Evolutionary conservation across 2,329 filamentous ascomycete genomes (phyloP).

Genomic region (Claviceps paspali): DNA sequence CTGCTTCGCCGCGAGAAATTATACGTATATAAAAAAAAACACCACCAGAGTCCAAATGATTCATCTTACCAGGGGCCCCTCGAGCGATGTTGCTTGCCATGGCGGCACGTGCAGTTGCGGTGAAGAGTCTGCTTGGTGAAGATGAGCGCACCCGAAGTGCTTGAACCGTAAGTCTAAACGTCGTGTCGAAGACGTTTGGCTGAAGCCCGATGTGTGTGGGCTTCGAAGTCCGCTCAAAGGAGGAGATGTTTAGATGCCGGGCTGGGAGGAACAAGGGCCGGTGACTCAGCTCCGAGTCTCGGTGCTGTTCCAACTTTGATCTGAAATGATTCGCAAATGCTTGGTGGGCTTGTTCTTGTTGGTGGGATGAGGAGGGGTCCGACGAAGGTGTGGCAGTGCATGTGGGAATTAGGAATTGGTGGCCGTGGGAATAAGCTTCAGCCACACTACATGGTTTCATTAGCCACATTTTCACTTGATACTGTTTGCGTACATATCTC

Average conservation of each 20-base stretch:
- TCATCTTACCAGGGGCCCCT: slow-evolving; percentile 23
- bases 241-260: too few species aligned
- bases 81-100: slow-evolving; percentile 45
- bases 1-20: too few species aligned
- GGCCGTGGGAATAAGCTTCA: slow-evolving; percentile 4
- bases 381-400: slow-evolving; percentile 9
- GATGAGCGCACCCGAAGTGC: slow-evolving; percentile 43
- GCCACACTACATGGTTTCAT: slow-evolving; percentile 4
- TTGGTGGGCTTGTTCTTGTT: too few species aligned
- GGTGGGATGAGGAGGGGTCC: slow-evolving; percentile 10
- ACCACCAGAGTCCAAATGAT: neutral
- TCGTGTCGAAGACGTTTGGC: slow-evolving; percentile 20
- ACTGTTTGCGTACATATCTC: neutral
- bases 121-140: slow-evolving; percentile 29
- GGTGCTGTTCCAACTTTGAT: neutral
- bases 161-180: slow-evolving; percentile 36
- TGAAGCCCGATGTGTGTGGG: slow-evolving; percentile 22
- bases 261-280: neutral
- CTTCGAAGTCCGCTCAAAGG: slow-evolving; percentile 16
- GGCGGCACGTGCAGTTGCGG: slow-evolving; percentile 25
- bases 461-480: neutral
- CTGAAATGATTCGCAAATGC: slow-evolving; percentile 1
- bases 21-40: too few species aligned
- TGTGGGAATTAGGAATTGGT: slow-evolving; percentile 2
- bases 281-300: slow-evolving; percentile 4